These are phyloP conservation scores for Styphnolobium japonicum DNA, from an alignment of 306 rosid genomes.

Conservation along the genomic window DNA sequence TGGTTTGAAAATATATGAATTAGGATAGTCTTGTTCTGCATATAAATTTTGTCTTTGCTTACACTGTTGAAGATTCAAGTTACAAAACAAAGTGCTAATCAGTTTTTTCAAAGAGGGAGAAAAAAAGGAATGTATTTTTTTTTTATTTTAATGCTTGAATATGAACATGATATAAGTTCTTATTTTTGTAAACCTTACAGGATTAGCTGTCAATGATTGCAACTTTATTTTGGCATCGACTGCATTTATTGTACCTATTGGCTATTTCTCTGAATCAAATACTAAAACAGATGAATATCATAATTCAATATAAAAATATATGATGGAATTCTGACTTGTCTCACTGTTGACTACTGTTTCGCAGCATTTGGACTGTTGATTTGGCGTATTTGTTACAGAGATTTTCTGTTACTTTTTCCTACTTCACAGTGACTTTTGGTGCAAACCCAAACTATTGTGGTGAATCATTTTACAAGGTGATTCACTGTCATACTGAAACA, in stretches of 20 bases:
- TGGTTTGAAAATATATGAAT: slow-evolving; percentile 1
- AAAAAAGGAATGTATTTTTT: not conserved
- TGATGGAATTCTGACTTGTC: slow-evolving; percentile 20
- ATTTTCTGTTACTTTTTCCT: slow-evolving; percentile 71
- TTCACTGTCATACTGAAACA: not conserved
- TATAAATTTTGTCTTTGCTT: not conserved
- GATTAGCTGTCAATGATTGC: not conserved
- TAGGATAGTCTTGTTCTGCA: slow-evolving; percentile 2
- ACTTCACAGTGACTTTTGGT: slow-evolving; percentile 88
- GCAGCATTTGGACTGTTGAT: slow-evolving; percentile 98
- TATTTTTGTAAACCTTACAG: not conserved
- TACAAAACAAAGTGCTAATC: not conserved
- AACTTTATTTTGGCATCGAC: not conserved
- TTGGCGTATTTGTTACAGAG: slow-evolving; percentile 82
- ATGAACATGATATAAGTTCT: not conserved
- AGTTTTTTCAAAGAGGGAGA: not conserved
- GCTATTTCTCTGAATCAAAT: slow-evolving; percentile 2
- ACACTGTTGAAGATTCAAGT: not conserved
- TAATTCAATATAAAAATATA: slow-evolving; percentile 8
- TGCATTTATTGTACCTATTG: not conserved
- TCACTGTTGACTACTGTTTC: slow-evolving; percentile 33
- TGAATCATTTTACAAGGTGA: slow-evolving; percentile 95
- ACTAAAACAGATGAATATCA: slow-evolving; percentile 1
- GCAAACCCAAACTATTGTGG: slow-evolving; percentile 88
- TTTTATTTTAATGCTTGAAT: not conserved